A percentile compares a stretch with the other conserved stretches of the same genome.
These are phyloP conservation scores for Botrytis sinoallii DNA, from an alignment of 2,329 filamentous ascomycete species.

Conservation along the genomic window DNA sequence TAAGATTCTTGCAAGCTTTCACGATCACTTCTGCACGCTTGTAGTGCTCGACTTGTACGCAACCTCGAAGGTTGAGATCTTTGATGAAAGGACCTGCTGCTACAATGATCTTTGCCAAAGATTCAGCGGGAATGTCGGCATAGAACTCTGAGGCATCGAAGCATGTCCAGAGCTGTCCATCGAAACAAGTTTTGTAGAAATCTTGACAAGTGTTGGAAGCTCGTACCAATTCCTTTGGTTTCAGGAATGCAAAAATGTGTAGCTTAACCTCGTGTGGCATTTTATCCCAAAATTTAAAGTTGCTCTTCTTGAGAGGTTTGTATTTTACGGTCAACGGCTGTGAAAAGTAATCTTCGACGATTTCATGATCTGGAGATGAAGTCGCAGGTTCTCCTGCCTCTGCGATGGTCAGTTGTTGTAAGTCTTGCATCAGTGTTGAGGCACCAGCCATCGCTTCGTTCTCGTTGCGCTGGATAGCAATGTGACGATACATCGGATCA, in stretches of 20 bases:
- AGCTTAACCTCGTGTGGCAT: slow-evolving; percentile 82
- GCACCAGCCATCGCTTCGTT: slow-evolving; percentile 25
- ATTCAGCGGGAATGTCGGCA: slow-evolving; percentile 77
- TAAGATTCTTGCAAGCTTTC: slow-evolving; percentile 81
- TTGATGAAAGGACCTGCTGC: slow-evolving; percentile 86
- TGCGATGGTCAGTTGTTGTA: slow-evolving; percentile 27
- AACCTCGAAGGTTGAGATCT: slow-evolving; percentile 86
- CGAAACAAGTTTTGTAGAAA: slow-evolving; percentile 83
- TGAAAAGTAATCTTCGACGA: slow-evolving; percentile 38
- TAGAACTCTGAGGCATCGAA: slow-evolving; percentile 88
- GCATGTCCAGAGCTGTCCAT: slow-evolving; percentile 88
- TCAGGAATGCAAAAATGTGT: slow-evolving; percentile 71
- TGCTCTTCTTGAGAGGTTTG: slow-evolving; percentile 36
- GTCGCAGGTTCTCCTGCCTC: slow-evolving; percentile 24
- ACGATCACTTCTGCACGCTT: slow-evolving; percentile 74
- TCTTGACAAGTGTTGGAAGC: slow-evolving; percentile 72
- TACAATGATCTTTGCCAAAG: slow-evolving; percentile 79
- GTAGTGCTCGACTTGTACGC: slow-evolving; percentile 80
- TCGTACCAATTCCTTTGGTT: slow-evolving; percentile 76
- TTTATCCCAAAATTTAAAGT: slow-evolving; percentile 70
- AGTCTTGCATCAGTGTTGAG: slow-evolving; percentile 26
- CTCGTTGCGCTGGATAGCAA: slow-evolving; percentile 29
- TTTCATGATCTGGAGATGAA: slow-evolving; percentile 31
- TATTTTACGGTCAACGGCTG: slow-evolving; percentile 21
- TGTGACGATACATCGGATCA: slow-evolving; percentile 26